A percentile compares a stretch with the other conserved stretches of the same genome.
Conservation (phyloP, 2,329 filamentous ascomycete species). For the Sporothrix dimorphospora region DNA sequence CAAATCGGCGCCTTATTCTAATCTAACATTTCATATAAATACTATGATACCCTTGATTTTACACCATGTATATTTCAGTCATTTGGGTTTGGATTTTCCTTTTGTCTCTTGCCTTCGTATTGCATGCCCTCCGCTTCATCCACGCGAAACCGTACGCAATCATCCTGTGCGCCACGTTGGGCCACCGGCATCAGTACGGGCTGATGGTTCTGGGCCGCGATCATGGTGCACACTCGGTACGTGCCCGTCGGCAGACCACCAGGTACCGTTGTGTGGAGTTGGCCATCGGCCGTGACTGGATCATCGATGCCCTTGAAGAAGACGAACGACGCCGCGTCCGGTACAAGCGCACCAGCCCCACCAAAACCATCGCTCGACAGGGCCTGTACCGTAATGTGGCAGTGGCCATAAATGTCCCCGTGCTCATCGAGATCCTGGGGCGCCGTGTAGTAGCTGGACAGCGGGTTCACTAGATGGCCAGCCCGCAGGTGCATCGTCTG, state of each 20-base stretch:
- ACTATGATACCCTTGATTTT: constrained; percentile 2
- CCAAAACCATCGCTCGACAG: constrained; percentile 36
- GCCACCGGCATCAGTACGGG: constrained; percentile 62
- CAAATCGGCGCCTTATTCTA: neutral
- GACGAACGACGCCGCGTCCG: constrained; percentile 48
- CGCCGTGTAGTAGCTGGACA: constrained; percentile 57
- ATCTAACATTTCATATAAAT: neutral
- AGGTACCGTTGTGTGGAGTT: constrained; percentile 49
- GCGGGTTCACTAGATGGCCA: constrained; percentile 58
- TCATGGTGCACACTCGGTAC: constrained; percentile 58
- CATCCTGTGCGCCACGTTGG: constrained; percentile 57
- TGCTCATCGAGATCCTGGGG: constrained; percentile 53
- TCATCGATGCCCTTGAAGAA: constrained; percentile 65
- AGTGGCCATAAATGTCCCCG: constrained; percentile 49
- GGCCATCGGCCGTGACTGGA: constrained; percentile 49
- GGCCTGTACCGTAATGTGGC: constrained; percentile 56
- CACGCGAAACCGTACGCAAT: constrained; percentile 55
- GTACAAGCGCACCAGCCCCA: constrained; percentile 31
- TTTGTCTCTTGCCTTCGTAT: neutral
- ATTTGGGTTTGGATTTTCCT: neutral
- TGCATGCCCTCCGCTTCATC: neutral
- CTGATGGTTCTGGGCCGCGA: constrained; percentile 56
- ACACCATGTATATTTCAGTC: neutral
- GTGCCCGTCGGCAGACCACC: constrained; percentile 52
- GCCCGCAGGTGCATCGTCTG: constrained; percentile 54